Evolutionary conservation across 2,329 filamentous ascomycete species (phyloP), one percentile per base, ranked within the genome.

Genomic region (Colletotrichum caudatum): DNA sequence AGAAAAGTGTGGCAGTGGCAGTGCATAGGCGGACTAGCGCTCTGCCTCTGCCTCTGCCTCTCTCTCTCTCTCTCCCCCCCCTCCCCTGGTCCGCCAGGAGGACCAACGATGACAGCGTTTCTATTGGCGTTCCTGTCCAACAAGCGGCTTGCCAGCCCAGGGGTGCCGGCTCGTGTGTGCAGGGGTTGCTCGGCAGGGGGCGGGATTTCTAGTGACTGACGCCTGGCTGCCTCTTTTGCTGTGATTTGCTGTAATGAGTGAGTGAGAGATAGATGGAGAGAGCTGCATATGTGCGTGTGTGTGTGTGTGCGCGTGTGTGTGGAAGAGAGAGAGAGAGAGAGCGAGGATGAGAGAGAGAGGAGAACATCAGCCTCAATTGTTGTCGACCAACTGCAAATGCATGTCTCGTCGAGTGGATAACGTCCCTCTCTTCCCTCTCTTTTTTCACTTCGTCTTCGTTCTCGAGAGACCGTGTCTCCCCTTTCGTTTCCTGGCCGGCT

Each of bases 171-270:
- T 56, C 51, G 29, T 26, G 29, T n/a, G 26, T 20, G 37, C 69
- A 71, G 65, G 69, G 69, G 64, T 59, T 26, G 64, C 51, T 59
- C 64, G 11, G 20, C 46, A 20, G 46, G 46, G 48, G 64, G 58
- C 37, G 53, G 58, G 46, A 50, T 63, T 5, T 18, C 59, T 20
- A 56, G 26, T 46, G 37, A 44, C 18, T 33, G 23, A 57, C 57
- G 33, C 46, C 69, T 72, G 69, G 69, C 69, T 72, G 69, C 69
- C 65, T 72, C 69, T 69, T 48, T 56, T 33, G 39, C 44, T 37
- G 53, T 62, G 64, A 62, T 41, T 44, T 44, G 41, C 41, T 44
- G 41, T 7, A 20, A 44, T 44, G 18, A 20, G 41, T 44, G 16
- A 44, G 41, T 3, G 5, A 16, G 16, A 20, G 6, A 44, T 18